Percentiles rank a stretch among this genome's conserved stretches.
Evolutionary conservation across 129 eudicot species (phyloP).

Genomic region (Deinandra increscens): DNA sequence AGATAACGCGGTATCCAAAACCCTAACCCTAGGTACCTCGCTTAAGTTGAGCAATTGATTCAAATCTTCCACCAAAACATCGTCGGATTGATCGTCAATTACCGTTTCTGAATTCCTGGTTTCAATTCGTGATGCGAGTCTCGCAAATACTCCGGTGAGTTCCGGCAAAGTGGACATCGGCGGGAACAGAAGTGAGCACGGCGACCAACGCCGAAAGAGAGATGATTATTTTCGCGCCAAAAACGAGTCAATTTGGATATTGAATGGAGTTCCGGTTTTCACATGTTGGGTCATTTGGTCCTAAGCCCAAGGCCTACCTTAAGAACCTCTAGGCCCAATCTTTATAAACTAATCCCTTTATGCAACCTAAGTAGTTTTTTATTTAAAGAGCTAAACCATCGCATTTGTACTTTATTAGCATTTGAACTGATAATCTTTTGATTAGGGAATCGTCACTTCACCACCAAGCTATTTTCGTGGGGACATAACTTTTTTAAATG

Average conservation of each 20-base stretch:
- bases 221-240: slow-evolving; percentile 32
- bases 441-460: no score
- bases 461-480: no score
- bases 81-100: slow-evolving; percentile 29
- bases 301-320: not conserved
- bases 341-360: not conserved
- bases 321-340: not conserved
- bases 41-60: slow-evolving; percentile 57
- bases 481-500: no score
- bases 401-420: no score
- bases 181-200: slow-evolving; percentile 12
- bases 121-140: slow-evolving; percentile 44
- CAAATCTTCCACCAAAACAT: slow-evolving; percentile 36
- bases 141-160: slow-evolving; percentile 46
- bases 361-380: no score
- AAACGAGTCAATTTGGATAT: not conserved
- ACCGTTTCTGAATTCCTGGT: slow-evolving; percentile 6
- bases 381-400: no score
- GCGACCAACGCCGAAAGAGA: not conserved
- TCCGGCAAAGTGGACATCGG: slow-evolving; percentile 51
- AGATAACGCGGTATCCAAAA: slow-evolving; percentile 73
- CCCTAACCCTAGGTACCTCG: slow-evolving; percentile 53
- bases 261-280: not conserved
- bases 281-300: not conserved
- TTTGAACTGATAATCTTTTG: no score